Conservation (phyloP, 192 early-diverging fungal species). For the Tieghemiomyces parasiticus region DNA sequence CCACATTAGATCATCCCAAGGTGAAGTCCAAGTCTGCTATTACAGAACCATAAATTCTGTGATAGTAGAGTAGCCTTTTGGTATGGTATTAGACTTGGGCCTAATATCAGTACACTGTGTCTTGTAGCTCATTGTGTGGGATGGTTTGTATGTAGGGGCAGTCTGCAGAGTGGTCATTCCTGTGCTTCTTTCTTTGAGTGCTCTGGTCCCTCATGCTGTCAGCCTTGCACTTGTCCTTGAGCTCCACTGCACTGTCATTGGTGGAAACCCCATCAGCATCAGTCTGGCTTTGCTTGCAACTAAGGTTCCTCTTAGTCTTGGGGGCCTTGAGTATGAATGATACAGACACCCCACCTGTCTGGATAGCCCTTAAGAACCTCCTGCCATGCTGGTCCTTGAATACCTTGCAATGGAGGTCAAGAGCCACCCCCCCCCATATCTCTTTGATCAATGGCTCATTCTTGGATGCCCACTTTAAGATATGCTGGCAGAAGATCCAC, state of each 20-base stretch:
- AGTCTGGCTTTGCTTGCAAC: not conserved
- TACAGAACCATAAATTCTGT: no score
- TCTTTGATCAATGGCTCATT: not conserved
- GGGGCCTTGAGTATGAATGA: not conserved
- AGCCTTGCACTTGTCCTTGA: not conserved
- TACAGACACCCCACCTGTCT: not conserved
- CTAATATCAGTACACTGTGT: no score
- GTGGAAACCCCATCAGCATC: not conserved
- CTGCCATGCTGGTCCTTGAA: not conserved
- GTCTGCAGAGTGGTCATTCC: not conserved
- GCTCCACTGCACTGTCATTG: not conserved
- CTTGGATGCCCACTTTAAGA: not conserved
- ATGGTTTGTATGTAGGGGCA: not conserved
- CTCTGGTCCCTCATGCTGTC: not conserved
- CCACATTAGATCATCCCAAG: no score
- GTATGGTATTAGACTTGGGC: no score
- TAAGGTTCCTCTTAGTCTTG: not conserved
- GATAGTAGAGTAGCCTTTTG: no score
- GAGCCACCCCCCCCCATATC: not conserved
- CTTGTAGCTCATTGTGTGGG: not conserved
- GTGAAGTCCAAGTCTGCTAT: no score
- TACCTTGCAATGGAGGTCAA: not conserved
- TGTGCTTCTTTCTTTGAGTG: not conserved
- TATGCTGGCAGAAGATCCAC: not conserved
- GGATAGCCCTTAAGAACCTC: not conserved